Conservation (phyloP, 768 basidiomycete species). For the Amanita thiersii region DNA sequence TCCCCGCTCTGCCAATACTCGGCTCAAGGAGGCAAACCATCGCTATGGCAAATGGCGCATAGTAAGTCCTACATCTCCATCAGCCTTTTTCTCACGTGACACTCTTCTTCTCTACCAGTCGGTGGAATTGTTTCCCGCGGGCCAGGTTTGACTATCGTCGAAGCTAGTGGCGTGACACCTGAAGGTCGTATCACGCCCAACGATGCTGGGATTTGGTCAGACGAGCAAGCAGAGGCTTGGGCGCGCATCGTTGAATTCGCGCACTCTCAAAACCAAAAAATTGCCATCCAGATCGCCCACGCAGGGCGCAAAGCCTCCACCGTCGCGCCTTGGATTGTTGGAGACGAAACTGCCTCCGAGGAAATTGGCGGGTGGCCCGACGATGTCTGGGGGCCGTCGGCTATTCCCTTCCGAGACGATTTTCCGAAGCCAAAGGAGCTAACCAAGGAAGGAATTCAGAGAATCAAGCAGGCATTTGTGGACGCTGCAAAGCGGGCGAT, state of each 20-base stretch:
- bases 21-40: constrained; percentile 30
- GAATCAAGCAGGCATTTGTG: constrained; percentile 47
- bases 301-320: constrained; percentile 72
- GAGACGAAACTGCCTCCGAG: constrained; percentile 23
- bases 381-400: constrained; percentile 50
- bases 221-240: constrained; percentile 39
- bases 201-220: constrained; percentile 58
- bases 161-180: constrained; percentile 55
- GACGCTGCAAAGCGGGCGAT: constrained; percentile 44
- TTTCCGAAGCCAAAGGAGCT: constrained; percentile 51
- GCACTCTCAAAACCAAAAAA: constrained; percentile 58
- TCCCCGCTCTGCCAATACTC: constrained; percentile 40
- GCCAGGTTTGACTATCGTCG: constrained; percentile 52
- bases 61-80: constrained; percentile 8
- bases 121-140: constrained; percentile 44
- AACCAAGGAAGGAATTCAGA: constrained; percentile 46
- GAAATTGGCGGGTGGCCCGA: constrained; percentile 43
- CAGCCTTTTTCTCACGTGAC: constrained; percentile 13
- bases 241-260: constrained; percentile 58
- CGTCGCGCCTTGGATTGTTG: constrained; percentile 50
- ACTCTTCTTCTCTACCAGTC: constrained; percentile 22
- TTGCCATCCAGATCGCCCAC: constrained; percentile 71
- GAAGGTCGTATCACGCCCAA: constrained; percentile 62
- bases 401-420: constrained; percentile 31
- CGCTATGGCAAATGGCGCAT: constrained; percentile 37